These are phyloP conservation scores for Citrus maxima DNA, from an alignment of 345 rosid genomes.

Conservation along the genomic window DNA sequence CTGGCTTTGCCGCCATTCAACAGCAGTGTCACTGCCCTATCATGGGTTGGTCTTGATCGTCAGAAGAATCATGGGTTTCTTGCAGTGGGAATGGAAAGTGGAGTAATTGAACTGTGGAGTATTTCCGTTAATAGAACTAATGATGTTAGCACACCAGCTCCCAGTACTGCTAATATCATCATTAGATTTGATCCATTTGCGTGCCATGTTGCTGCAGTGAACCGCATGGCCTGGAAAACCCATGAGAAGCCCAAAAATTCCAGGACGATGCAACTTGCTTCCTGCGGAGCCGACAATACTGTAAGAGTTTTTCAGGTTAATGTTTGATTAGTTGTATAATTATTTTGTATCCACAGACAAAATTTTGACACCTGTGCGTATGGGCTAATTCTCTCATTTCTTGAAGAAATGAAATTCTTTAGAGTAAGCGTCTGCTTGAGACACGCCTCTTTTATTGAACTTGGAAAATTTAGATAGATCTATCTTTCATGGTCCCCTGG, in stretches of 20 bases:
- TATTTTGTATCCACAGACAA: not conserved
- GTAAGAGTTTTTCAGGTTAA: slow-evolving; percentile 68
- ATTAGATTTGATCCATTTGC: slow-evolving; percentile 47
- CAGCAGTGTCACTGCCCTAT: slow-evolving; percentile 82
- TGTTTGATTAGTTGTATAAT: slow-evolving; percentile 9
- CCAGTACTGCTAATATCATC: slow-evolving; percentile 33
- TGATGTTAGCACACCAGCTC: slow-evolving; percentile 16
- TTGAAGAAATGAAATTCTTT: not conserved
- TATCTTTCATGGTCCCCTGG: not conserved
- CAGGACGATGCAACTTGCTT: slow-evolving; percentile 50
- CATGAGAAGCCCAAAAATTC: slow-evolving; percentile 29
- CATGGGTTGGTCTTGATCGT: slow-evolving; percentile 72
- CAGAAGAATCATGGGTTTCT: slow-evolving; percentile 47
- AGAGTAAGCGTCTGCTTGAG: not conserved
- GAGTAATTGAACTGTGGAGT: slow-evolving; percentile 70
- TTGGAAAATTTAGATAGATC: not conserved
- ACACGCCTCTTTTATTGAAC: not conserved
- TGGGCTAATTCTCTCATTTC: not conserved
- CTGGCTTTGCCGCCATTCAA: slow-evolving; percentile 55
- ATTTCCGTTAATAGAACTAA: slow-evolving; percentile 27
- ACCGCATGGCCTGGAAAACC: slow-evolving; percentile 67
- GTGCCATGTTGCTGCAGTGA: slow-evolving; percentile 85
- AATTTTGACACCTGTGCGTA: not conserved
- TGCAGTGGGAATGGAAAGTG: slow-evolving; percentile 83
- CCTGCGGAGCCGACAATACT: slow-evolving; percentile 87